phyloP scores from a whole-genome alignment of 2,329 filamentous ascomycete species.

The Bipolaris bicolor region DNA sequence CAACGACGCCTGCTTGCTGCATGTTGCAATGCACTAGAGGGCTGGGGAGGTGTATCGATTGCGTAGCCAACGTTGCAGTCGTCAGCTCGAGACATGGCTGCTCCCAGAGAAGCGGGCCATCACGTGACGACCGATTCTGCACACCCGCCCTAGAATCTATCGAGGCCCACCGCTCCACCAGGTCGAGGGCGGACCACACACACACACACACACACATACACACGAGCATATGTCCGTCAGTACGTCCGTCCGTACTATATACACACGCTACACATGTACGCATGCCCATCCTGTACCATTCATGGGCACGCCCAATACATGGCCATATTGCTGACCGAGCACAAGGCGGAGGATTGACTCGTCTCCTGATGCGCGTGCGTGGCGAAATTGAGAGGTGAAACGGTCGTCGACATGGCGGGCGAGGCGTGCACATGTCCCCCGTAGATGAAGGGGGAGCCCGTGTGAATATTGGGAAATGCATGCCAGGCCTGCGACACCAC shows the following conservation, averaged over 20 bases:
- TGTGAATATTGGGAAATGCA: conserved; percentile 11
- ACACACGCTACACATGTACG: too few species aligned
- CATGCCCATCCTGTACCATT: too few species aligned
- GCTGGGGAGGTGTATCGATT: conserved; percentile 30
- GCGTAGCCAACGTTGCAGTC: conserved; percentile 17
- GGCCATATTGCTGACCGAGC: too few species aligned
- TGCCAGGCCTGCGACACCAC: not conserved
- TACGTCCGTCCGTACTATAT: too few species aligned
- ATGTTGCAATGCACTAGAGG: conserved; percentile 16
- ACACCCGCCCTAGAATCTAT: not conserved
- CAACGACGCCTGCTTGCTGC: conserved; percentile 22
- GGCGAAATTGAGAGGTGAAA: conserved; percentile 10
- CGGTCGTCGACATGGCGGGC: conserved; percentile 1
- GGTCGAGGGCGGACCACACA: too few species aligned
- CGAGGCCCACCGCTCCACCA: too few species aligned
- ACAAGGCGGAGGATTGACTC: too few species aligned
- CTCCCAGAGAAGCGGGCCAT: not conserved
- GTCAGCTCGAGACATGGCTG: not conserved
- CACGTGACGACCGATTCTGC: not conserved
- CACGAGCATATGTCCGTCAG: too few species aligned
- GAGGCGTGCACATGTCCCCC: not conserved
- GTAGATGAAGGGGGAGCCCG: conserved; percentile 12
- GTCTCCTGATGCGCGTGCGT: too few species aligned
- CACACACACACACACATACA: too few species aligned
- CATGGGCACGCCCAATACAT: too few species aligned